Conservation (phyloP, 2,329 filamentous ascomycete species). For the Pseudogymnoascus sp. region DNA sequence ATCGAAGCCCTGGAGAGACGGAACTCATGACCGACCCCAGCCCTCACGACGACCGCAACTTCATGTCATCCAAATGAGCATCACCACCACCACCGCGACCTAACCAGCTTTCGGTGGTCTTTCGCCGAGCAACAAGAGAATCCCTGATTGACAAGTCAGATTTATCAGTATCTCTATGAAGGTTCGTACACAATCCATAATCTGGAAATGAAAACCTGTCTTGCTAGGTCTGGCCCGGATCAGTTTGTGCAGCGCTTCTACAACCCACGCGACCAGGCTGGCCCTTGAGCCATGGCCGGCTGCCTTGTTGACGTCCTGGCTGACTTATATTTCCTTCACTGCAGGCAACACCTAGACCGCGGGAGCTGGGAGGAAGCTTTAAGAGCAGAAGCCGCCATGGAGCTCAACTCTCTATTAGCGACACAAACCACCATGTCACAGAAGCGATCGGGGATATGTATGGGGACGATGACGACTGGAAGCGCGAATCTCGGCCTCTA, state of each 20-base stretch:
- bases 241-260: background rate
- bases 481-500: slow-evolving; percentile 48
- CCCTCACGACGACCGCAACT: background rate
- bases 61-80: slow-evolving; percentile 9
- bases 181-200: background rate
- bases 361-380: slow-evolving; percentile 30
- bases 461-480: slow-evolving; percentile 48
- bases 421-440: slow-evolving; percentile 68
- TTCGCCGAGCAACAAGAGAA: slow-evolving; percentile 5
- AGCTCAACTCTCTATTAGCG: slow-evolving; percentile 44
- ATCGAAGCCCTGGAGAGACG: background rate
- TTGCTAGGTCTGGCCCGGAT: background rate
- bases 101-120: slow-evolving; percentile 9
- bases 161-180: slow-evolving; percentile 9
- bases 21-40: background rate
- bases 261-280: background rate
- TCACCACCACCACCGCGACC: slow-evolving; percentile 8
- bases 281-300: background rate
- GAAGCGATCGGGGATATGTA: slow-evolving; percentile 71
- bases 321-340: background rate
- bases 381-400: slow-evolving; percentile 28
- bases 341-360: slow-evolving; percentile 31
- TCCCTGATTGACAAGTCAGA: background rate
- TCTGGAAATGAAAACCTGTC: background rate
- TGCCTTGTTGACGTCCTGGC: slow-evolving; percentile 2